Base-by-base conservation (phyloP, 768 basidiomycete genomes). In the Hypholoma sublateritium region DNA sequence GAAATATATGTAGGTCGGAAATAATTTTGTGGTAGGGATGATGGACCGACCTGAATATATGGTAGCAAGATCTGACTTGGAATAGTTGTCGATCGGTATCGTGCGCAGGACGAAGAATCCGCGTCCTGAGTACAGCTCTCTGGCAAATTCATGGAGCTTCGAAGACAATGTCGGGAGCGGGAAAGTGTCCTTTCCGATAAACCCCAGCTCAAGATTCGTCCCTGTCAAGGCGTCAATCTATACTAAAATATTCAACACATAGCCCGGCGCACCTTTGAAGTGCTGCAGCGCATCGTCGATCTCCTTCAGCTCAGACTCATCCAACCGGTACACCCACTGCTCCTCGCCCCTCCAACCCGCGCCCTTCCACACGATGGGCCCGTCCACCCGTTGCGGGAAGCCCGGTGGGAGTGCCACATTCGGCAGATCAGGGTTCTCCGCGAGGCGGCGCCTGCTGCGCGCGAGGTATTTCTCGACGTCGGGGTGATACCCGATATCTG, bases 71-170 rank as follows among this genome's bases (percentile, higher is more conserved):
- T 80, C 75, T 7, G 62, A 65, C 25, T 69, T 71, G 9, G 73
- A 68, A 62, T 80, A 79, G 22, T 70, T 69, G 50, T 77, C 73
- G 45, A 80, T 61, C 7, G 77, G 78, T 25, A 80, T 73, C n/a
- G 76, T 73, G 24, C 78, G 71, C 22, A 80, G 52, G 45, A 80
- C 78, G 62, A 78, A 80, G 69, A 80, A 80, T 0, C 79, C 79
- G 46, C 79, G 71, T 6, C 79, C 78, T 19, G 67, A 68, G 58
- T 79, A 77, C 11, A 80, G 68, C 49, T 78, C 77, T 19, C 72
- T 53, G 0, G 77, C 72, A n/a, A 80, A 65, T 12, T 64, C 69
- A 44, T 68, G 54, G 12, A 80, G 69, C 24, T 63, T 68, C 2
- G 67, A 34, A 28, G 74, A 67, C 14, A 80, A 63, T 0, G 73